Evolutionary conservation across 192 early-diverging fungal genomes (phyloP).

Genomic region (Coemansia biformis): DNA sequence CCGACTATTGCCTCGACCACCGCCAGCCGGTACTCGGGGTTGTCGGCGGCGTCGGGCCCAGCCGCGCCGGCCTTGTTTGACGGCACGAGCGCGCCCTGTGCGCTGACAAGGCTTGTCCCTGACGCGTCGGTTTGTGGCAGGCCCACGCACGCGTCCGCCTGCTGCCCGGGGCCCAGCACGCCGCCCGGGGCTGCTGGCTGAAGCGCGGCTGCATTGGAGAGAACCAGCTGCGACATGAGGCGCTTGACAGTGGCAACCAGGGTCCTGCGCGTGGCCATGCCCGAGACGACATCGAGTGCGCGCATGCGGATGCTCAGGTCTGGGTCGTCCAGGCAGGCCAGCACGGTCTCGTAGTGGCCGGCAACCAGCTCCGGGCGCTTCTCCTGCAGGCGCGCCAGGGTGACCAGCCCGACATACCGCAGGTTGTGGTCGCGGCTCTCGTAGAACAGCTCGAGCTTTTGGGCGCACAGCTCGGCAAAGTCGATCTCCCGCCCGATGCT

Average conservation of each 20-base stretch:
- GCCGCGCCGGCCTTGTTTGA: neutral
- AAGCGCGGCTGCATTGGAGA: slow-evolving; percentile 50
- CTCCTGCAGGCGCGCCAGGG: slow-evolving; percentile 74
- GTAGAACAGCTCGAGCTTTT: slow-evolving; percentile 75
- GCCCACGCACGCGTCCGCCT: neutral
- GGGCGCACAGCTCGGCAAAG: slow-evolving; percentile 76
- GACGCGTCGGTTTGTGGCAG: slow-evolving; percentile 5
- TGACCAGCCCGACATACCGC: slow-evolving; percentile 81
- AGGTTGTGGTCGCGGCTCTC: slow-evolving; percentile 87
- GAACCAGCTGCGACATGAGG: slow-evolving; percentile 69
- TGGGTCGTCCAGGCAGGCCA: slow-evolving; percentile 85
- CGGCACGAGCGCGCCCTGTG: slow-evolving; percentile 22
- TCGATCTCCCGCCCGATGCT: slow-evolving; percentile 34
- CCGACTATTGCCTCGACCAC: slow-evolving; percentile 77
- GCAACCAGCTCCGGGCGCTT: slow-evolving; percentile 79
- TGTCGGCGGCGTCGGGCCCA: slow-evolving; percentile 29
- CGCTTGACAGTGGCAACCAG: slow-evolving; percentile 77
- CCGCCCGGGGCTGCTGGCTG: slow-evolving; percentile 7
- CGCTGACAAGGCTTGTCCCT: slow-evolving; percentile 30
- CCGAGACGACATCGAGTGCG: slow-evolving; percentile 78
- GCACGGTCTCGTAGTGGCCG: slow-evolving; percentile 75
- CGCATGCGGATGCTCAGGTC: slow-evolving; percentile 89
- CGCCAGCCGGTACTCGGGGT: slow-evolving; percentile 66
- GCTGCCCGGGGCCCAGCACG: no score
- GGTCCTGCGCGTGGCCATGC: slow-evolving; percentile 76